Base-by-base conservation (phyloP, 208 protist species). In the Entamoeba invadens region DNA sequence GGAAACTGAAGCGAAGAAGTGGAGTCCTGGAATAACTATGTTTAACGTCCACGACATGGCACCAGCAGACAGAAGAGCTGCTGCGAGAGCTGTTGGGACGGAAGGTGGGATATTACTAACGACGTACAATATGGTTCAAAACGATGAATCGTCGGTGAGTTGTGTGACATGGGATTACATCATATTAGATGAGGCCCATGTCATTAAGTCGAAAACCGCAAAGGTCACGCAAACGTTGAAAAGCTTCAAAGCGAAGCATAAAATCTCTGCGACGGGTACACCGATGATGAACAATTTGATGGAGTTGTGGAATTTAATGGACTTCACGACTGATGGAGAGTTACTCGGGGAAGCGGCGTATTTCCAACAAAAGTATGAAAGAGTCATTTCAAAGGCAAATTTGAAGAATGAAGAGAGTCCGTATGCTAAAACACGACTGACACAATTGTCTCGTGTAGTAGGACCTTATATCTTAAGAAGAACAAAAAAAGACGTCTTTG, bases 281-380 rank as follows among this genome's bases (percentile, higher is more conserved):
- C 96, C 96, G 46, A 95, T 99, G 47, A 97, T 99, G 96, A 99
- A 99, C 96, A 99, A 99, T 95, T 93, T 99, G 92, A 96, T 98
- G 91, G 98, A 99, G 96, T 96, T 99, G 51, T 99, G 98, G 98
- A 97, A 98, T 44, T 96, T 99, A 51, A 96, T 99, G 45, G 98
- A 99, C 95, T 99, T 99, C 95, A 95, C 57, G 38, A 87, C 57
- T 87, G 57, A 87, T 87, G 57, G 57, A 0, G 10, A 8, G 4
- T 87, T 87, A 1, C 38, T 87, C 8, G 57, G 57, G 8, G 10
- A 87, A 35, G 31, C 8, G 8, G 38, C 31, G 31, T 8, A 16
- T 4, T 87, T 87, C 38, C 57, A 87, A 38, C 12, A 14, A 1
- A 35, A 16, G 8, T 87, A 35, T n/a, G 57, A 87, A 87, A 14